Evolutionary conservation across 495 filamentous ascomycete genomes (phyloP).

Genomic region (Penicillium psychrofluorescens): DNA sequence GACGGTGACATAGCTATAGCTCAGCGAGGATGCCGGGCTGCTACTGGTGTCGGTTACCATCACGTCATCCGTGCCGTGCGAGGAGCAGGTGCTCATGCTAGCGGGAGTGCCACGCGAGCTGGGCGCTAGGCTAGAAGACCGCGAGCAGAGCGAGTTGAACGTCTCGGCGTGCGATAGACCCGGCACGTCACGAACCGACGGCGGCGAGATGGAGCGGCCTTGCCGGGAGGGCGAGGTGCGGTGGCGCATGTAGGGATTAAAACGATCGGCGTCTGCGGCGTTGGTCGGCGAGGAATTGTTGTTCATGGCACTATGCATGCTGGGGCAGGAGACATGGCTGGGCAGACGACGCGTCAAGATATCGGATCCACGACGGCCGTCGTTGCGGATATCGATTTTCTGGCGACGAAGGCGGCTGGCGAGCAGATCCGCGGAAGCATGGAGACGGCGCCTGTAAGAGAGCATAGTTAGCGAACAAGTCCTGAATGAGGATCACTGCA

Average conservation of each 20-base stretch:
- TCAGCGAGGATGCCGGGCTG: conserved; percentile 24
- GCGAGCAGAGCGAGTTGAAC: conserved; percentile 37
- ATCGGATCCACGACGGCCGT: conserved; percentile 12
- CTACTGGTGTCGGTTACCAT: conserved; percentile 24
- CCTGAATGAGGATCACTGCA: not conserved
- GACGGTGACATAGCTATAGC: conserved; percentile 30
- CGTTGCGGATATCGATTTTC: conserved; percentile 27
- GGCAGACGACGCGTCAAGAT: conserved; percentile 17
- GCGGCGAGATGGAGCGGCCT: conserved; percentile 42
- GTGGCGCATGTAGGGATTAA: conserved; percentile 30
- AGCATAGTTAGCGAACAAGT: not conserved
- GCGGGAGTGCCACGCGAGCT: conserved; percentile 36
- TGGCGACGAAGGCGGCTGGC: conserved; percentile 35
- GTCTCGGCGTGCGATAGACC: conserved; percentile 38
- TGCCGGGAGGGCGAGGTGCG: conserved; percentile 26
- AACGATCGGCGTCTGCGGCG: conserved; percentile 25
- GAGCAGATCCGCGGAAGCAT: conserved; percentile 34
- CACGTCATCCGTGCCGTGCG: conserved; percentile 28
- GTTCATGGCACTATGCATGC: conserved; percentile 19
- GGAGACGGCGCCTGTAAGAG: conserved; percentile 27
- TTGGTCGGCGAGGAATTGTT: conserved; percentile 17
- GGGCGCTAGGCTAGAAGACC: conserved; percentile 41
- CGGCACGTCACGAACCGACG: conserved; percentile 41
- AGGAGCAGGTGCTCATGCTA: conserved; percentile 36
- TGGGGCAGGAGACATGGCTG: conserved; percentile 29